A percentile compares a stretch with the other conserved stretches of the same genome.
phyloP scores from a whole-genome alignment of 2,329 filamentous ascomycete genomes.

The Domatiomyces catenatus region DNA sequence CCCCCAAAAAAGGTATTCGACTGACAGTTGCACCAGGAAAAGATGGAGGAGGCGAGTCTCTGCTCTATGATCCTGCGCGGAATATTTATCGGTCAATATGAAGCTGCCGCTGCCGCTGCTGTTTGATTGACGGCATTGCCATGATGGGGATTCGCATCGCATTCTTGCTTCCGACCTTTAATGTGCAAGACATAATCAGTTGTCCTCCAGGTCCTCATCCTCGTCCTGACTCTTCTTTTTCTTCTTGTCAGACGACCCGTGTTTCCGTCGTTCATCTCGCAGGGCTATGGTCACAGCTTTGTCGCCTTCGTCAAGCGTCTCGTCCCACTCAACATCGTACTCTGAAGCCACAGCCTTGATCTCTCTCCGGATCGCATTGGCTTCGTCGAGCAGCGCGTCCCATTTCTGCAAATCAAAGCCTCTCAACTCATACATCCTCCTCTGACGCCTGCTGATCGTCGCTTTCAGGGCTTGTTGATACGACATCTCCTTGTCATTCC shows the following conservation, averaged over 20 bases:
- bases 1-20: background rate
- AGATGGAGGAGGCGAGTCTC: background rate
- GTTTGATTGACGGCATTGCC: background rate
- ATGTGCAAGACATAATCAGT: constrained; percentile 1
- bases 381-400: constrained; percentile 66
- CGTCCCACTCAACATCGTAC: constrained; percentile 84
- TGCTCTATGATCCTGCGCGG: background rate
- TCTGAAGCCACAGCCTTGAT: constrained; percentile 68
- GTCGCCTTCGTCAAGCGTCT: constrained; percentile 55
- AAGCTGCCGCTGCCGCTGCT: background rate
- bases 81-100: background rate
- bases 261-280: constrained; percentile 32
- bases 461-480: constrained; percentile 79
- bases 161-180: background rate
- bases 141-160: background rate
- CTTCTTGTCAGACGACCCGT: constrained; percentile 20
- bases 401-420: constrained; percentile 64
- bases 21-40: background rate
- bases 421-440: constrained; percentile 56
- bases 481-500: constrained; percentile 76
- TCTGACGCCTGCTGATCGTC: constrained; percentile 65
- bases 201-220: constrained; percentile 14
- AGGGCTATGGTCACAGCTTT: constrained; percentile 41
- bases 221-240: constrained; percentile 25
- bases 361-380: constrained; percentile 60